phyloP scores from a whole-genome alignment of 1,284 basidiomycete species.

The Tylopilus orsonianus region DNA sequence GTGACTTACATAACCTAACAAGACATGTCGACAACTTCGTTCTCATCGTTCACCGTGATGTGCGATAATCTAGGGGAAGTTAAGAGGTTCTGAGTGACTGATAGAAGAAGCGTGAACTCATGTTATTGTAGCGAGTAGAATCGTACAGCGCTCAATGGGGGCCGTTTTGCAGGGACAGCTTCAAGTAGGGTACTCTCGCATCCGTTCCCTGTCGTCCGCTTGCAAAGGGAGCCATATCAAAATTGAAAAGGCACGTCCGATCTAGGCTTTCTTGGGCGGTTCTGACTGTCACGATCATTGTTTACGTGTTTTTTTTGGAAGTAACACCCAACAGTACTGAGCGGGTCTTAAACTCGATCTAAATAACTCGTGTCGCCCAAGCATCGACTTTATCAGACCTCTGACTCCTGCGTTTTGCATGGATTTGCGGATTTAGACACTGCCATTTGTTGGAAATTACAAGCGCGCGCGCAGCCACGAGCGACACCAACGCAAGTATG shows the following conservation, averaged over 20 bases:
- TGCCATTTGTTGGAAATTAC: no score
- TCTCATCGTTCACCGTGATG: constrained; percentile 5
- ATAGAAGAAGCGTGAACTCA: background rate
- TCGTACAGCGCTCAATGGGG: constrained; percentile 2
- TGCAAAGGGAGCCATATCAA: background rate
- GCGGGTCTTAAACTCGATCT: no score
- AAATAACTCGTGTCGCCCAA: background rate
- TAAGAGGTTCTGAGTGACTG: constrained; percentile 2
- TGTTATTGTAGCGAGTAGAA: background rate
- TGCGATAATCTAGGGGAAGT: constrained; percentile 9
- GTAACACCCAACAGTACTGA: no score
- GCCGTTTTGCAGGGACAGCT: no score
- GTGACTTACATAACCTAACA: constrained; percentile 11
- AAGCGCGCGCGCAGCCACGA: no score
- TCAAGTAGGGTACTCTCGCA: background rate
- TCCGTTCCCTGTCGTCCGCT: constrained; percentile 3
- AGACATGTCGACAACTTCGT: constrained; percentile 12
- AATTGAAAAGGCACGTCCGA: no score
- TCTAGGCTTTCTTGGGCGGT: background rate
- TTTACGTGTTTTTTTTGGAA: no score
- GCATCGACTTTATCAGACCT: background rate
- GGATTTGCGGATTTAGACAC: no score
- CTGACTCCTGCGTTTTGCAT: background rate
- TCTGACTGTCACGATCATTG: constrained; percentile 1
- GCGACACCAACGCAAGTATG: no score